A percentile compares a stretch with the other conserved stretches of the same genome.
These are phyloP conservation scores for Schwanniomyces occidentalis DNA, from an alignment of 805 yeast species.

Conservation along the genomic window DNA sequence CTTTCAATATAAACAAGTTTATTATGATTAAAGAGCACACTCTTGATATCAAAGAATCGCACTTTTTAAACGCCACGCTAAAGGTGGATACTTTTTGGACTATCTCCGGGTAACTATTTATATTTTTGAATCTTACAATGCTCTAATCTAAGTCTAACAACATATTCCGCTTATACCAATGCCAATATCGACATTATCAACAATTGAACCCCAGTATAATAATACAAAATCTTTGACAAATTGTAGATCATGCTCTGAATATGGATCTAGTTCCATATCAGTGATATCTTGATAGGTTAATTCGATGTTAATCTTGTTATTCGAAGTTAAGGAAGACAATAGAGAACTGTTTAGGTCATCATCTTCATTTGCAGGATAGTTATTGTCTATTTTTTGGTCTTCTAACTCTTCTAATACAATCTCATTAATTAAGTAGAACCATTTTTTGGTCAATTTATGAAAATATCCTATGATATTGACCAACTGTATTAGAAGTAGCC, in stretches of 20 bases:
- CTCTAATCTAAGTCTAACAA: conserved; percentile 15
- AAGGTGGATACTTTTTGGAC: too few relatives aligned
- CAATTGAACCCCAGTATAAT: conserved; percentile 31
- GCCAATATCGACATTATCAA: conserved; percentile 33
- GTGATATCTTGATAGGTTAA: conserved; percentile 42
- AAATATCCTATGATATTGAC: conserved; percentile 37
- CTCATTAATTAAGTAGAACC: conserved; percentile 37
- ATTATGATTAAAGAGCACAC: conserved; percentile 1
- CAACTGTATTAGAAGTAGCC: conserved; percentile 10
- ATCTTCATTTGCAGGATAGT: neutral
- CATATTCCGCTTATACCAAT: conserved; percentile 32
- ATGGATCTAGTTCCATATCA: conserved; percentile 46
- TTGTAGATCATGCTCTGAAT: conserved; percentile 35
- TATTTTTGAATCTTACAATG: neutral
- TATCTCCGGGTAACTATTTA: conserved; percentile 7
- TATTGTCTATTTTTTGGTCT: conserved; percentile 4
- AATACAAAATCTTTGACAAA: conserved; percentile 37
- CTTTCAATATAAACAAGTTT: conserved; percentile 1
- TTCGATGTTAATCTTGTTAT: conserved; percentile 22
- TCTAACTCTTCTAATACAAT: conserved; percentile 30
- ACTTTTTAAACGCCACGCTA: conserved; percentile 6
- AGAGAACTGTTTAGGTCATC: conserved; percentile 5
- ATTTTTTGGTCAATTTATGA: conserved; percentile 39
- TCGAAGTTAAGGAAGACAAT: neutral
- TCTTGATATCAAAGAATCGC: conserved; percentile 5